Conservation (phyloP, 1,139 yeast species). For the Saccharomyces hybrid region DNA sequence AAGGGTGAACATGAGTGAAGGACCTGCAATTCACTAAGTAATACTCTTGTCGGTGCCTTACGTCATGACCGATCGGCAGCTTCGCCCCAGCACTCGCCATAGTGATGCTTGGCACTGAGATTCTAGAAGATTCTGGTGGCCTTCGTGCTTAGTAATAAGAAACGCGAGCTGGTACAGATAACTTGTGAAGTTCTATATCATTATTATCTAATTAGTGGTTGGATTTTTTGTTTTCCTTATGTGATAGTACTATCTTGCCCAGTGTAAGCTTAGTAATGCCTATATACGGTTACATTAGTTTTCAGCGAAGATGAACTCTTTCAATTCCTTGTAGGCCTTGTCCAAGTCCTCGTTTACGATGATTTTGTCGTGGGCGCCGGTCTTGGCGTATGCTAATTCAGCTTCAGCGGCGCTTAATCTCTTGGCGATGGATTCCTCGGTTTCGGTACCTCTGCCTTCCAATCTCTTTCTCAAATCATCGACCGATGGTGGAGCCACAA, state of each 20-base stretch:
- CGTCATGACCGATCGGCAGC: too few relatives aligned
- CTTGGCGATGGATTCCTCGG: conserved; percentile 71
- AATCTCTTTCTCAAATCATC: conserved; percentile 68
- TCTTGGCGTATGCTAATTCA: conserved; percentile 79
- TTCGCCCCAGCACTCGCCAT: too few relatives aligned
- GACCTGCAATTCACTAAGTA: too few relatives aligned
- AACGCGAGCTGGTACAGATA: too few relatives aligned
- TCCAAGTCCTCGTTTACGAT: conserved; percentile 90
- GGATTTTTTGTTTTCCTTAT: neutral
- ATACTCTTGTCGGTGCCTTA: too few relatives aligned
- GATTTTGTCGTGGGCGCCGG: conserved; percentile 86
- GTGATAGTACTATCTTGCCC: neutral
- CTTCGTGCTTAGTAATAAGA: too few relatives aligned
- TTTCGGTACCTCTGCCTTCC: conserved; percentile 88
- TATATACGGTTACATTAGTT: neutral
- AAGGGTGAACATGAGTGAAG: neutral
- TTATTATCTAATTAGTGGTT: neutral
- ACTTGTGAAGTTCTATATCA: neutral
- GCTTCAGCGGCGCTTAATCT: conserved; percentile 80
- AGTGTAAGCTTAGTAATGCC: neutral
- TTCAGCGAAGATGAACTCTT: conserved; percentile 53
- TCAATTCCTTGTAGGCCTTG: conserved; percentile 74
- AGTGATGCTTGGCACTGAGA: too few relatives aligned
- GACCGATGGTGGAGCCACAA: conserved; percentile 87
- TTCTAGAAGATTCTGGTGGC: too few relatives aligned